Base-by-base conservation (phyloP, 1,139 yeast species). In the Lodderomyces jiufengensis region DNA sequence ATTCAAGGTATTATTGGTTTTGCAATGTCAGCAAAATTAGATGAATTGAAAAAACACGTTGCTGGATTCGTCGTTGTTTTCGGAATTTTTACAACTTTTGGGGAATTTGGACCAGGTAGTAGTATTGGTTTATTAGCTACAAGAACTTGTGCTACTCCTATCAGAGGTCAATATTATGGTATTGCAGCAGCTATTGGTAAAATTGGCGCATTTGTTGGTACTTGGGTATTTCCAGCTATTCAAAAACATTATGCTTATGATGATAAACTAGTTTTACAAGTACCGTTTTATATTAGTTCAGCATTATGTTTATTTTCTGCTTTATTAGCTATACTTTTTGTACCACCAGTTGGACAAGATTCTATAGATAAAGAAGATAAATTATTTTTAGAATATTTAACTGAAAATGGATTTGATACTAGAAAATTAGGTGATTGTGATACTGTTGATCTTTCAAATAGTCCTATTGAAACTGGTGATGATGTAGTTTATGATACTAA, bases 81-180 rank as follows among this genome's bases (percentile, higher is more conserved):
- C 54, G 97, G 97, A 64, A 76, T 90, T 45, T 90, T 88, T 60
- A 66, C 78, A 54, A 70, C 95, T 5, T 69, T 86, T 33, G 97
- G 97, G 50, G 97, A 90, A 61, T 84, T 88, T 59, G 95, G 96
- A 18, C 90, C 95, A 11, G 97, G 97, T 63, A 87, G 88, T 61
- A 86, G 85, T 60, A 82, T 84, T 57, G 97, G 97, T 48, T 65
- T 84, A 41, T 69, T 90, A 44, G 95, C 96, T 20, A 75, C 95
- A 27, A 88, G 88, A 62, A 83, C 95, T 22, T 75, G 82, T 35
- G 84, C 96, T 29, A 83, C 96, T 11, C 80, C 95, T 20, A 75
- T 88, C 38, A 80, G 97, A 65, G 97, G 97, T 42, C 85, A 83
- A 51, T 85, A 84, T 62, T 90, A 90, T 57, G 94, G 94, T 49